Evolutionary conservation across 768 basidiomycete genomes (phyloP).

Genomic region (Phaffia australis): DNA sequence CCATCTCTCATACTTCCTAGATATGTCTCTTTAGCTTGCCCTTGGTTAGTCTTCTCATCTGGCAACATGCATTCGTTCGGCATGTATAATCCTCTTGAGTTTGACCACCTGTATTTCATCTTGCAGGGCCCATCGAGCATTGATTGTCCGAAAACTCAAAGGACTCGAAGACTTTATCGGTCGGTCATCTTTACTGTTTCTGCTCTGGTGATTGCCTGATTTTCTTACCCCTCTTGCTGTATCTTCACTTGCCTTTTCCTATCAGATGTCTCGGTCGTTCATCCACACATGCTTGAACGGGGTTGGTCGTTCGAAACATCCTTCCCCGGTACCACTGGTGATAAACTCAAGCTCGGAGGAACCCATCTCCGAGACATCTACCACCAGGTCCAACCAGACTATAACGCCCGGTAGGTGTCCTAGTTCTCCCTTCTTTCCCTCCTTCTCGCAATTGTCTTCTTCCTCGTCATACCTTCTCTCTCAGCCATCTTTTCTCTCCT

Average conservation of each 20-base stretch:
- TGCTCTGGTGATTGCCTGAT: neutral
- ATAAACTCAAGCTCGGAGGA: slow-evolving; percentile 54
- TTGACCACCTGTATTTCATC: slow-evolving; percentile 44
- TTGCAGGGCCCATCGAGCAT: slow-evolving; percentile 63
- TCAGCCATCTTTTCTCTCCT: too few species aligned
- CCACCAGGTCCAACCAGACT: slow-evolving; percentile 51
- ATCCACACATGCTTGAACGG: slow-evolving; percentile 67
- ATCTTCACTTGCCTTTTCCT: slow-evolving; percentile 2
- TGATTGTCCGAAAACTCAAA: slow-evolving; percentile 83
- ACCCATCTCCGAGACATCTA: slow-evolving; percentile 78
- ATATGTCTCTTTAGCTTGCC: slow-evolving; percentile 72
- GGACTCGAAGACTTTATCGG: slow-evolving; percentile 75
- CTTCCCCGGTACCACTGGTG: slow-evolving; percentile 57
- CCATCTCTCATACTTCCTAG: neutral
- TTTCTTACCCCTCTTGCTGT: neutral
- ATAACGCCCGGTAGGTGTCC: slow-evolving; percentile 45
- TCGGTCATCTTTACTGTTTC: slow-evolving; percentile 38
- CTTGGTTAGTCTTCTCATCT: neutral
- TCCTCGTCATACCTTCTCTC: too few species aligned
- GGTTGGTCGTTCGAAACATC: slow-evolving; percentile 78
- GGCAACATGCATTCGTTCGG: slow-evolving; percentile 1
- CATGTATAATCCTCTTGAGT: slow-evolving; percentile 9
- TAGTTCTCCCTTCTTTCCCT: neutral
- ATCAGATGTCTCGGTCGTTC: slow-evolving; percentile 66
- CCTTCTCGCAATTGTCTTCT: too few species aligned